Evolutionary conservation across 1,284 basidiomycete genomes (phyloP).

Genomic region (Coniophora puteana): DNA sequence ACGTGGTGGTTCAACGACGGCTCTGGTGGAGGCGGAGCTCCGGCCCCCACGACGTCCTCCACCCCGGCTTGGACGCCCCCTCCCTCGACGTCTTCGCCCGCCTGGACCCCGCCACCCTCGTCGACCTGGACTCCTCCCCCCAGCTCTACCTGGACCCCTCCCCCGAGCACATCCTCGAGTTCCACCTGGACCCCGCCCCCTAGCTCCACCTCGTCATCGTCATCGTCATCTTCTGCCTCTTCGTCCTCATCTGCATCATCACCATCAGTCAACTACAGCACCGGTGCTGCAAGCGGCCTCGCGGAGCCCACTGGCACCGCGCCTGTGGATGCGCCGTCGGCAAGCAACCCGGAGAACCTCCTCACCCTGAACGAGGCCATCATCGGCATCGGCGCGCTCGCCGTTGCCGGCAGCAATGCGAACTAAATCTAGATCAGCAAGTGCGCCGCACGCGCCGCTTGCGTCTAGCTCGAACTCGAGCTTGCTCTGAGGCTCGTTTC

Average conservation of each 20-base stretch:
- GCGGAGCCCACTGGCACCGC: conserved; percentile 26
- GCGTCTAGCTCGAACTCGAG: too few relatives aligned
- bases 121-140: conserved; percentile 17
- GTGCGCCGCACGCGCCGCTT: too few relatives aligned
- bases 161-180: conserved; percentile 21
- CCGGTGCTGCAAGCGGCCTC: conserved; percentile 21
- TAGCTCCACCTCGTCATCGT: conserved; percentile 16
- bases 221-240: conserved; percentile 19
- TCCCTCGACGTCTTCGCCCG: conserved; percentile 17
- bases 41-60: conserved; percentile 23
- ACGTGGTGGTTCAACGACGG: conserved; percentile 51
- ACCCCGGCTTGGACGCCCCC: conserved; percentile 24
- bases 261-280: conserved; percentile 13
- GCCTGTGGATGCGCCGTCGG: conserved; percentile 11
- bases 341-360: conserved; percentile 30
- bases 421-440: background rate
- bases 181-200: conserved; percentile 13
- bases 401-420: conserved; percentile 15
- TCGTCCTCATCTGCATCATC: conserved; percentile 13
- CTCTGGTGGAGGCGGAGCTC: conserved; percentile 21
- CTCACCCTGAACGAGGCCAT: conserved; percentile 32
- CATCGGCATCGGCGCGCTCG: conserved; percentile 32
- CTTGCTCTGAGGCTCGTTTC: too few relatives aligned
- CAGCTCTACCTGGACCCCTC: conserved; percentile 21
- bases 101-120: conserved; percentile 18